Conservation (phyloP, 805 yeast species). For the Phaffomyces opuntiae region DNA sequence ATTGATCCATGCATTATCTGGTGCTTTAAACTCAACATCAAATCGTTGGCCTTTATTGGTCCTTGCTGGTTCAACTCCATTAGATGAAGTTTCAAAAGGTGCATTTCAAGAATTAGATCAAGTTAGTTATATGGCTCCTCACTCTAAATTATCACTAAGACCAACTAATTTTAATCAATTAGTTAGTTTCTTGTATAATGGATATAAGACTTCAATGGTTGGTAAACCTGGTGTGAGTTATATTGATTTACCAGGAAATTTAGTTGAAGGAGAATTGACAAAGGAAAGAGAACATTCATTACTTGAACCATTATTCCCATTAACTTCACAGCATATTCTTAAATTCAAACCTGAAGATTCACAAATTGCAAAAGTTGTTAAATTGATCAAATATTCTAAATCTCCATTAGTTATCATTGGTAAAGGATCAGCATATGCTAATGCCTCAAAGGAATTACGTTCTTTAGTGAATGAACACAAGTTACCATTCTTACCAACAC, state of each 20-base stretch:
- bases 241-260: constrained; percentile 58
- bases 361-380: constrained; percentile 30
- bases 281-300: background rate
- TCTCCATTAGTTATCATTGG: constrained; percentile 56
- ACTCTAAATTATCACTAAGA: constrained; percentile 46
- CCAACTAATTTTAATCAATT: constrained; percentile 30
- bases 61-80: constrained; percentile 54
- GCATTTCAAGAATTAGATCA: constrained; percentile 73
- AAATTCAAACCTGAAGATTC: constrained; percentile 29
- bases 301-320: constrained; percentile 5
- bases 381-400: constrained; percentile 27
- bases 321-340: constrained; percentile 19
- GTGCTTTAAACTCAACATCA: constrained; percentile 52
- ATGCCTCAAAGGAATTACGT: constrained; percentile 33
- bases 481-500: constrained; percentile 61
- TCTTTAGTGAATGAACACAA: constrained; percentile 34
- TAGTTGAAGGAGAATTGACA: constrained; percentile 29
- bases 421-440: constrained; percentile 52
- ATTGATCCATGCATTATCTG: constrained; percentile 58
- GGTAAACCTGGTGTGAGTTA: constrained; percentile 60
- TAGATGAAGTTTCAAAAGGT: constrained; percentile 44
- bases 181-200: constrained; percentile 37
- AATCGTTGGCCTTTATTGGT: constrained; percentile 63
- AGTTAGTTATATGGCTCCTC: constrained; percentile 38
- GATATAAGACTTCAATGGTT: constrained; percentile 34